Evolutionary conservation across 164 flowering plant genomes (phyloP), one percentile per base, ranked within the genome.

Genomic region (Santalum album): DNA sequence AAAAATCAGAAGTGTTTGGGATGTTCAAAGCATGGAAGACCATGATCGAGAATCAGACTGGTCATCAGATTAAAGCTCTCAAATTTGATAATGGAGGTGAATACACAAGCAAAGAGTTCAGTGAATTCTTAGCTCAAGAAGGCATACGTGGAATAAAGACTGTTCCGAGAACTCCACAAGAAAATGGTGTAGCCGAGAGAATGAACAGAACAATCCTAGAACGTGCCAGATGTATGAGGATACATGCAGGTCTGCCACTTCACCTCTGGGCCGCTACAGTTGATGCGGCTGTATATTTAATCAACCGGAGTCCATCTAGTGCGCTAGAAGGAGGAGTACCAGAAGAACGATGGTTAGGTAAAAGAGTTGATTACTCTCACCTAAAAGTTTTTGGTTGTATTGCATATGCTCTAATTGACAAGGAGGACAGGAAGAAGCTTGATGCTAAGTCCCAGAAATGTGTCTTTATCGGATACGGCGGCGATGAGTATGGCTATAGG

Each of bases 151-250:
- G 1, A 17, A 5, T 22, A 3, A 40, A 32, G 11, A 51, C 51
- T 0, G 18, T 51, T 51, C 50, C 63, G 0, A 15, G 51, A 0
- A 51, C 26, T 4, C 46, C 64, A 19, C 51, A 48, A 21, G 45
- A 60, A 0, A 60, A 60, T 45, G 52, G 57, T 12, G 25, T 60
- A 0, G 57, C 43, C 12, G 64, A 60, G 16, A n/a, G 57, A 9
- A 60, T 60, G 57, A 53, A 60, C 35, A 42, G 20, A n/a, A 53
- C 57, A 2, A 17, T 60, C 1, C 27, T 16, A 18, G 43, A 57
- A 21, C 16, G 51, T 26, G 51, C 42, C 15, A 56, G 51, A n/a
- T 18, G 59, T 29, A 44, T 56, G 59, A 27, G 40, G 40, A 5
- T 56, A 2, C 23, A 56, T 45, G 40, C 51, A 1, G 25, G 25